These are phyloP conservation scores for Crithidia fasciculata DNA, from an alignment of 208 protist genomes.

Conservation along the genomic window DNA sequence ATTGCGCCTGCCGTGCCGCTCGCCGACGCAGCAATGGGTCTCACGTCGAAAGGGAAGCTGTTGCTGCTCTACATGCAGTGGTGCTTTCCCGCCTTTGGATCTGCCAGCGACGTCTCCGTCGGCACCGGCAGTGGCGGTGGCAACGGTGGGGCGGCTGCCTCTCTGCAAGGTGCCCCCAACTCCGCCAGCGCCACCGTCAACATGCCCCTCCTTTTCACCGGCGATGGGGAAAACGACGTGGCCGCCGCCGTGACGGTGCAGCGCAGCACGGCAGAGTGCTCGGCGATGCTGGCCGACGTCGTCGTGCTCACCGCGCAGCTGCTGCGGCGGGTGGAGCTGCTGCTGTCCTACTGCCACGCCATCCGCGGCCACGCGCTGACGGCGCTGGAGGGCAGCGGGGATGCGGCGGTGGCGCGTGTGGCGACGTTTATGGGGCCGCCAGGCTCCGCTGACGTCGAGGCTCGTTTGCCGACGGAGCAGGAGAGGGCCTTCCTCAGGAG, in stretches of 20 bases:
- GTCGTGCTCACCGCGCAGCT: constrained; percentile 25
- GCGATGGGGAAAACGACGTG: constrained; percentile 18
- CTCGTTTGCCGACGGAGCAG: constrained; percentile 24
- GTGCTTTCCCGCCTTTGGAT: constrained; percentile 15
- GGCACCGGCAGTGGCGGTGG: not conserved
- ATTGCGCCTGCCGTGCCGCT: not conserved
- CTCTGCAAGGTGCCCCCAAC: not conserved
- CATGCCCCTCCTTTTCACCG: constrained; percentile 20
- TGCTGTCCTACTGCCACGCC: constrained; percentile 29
- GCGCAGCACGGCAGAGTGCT: constrained; percentile 20
- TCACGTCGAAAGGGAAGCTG: constrained; percentile 35
- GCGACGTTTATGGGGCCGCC: constrained; percentile 14
- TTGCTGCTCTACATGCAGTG: constrained; percentile 38
- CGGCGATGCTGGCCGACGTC: constrained; percentile 16
- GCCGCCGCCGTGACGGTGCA: constrained; percentile 8
- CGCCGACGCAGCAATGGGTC: constrained; percentile 1
- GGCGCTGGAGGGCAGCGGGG: constrained; percentile 24
- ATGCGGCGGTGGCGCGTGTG: constrained; percentile 18
- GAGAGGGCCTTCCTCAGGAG: constrained; percentile 32
- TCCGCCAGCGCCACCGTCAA: not conserved
- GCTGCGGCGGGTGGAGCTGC: constrained; percentile 26
- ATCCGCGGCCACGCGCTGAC: constrained; percentile 24
- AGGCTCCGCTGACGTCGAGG: constrained; percentile 9
- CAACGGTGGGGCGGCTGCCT: not conserved
- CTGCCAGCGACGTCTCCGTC: not conserved